Percentiles rank a stretch among this genome's conserved stretches.
These are phyloP conservation scores for Pyronema omphalodes DNA, from an alignment of 495 filamentous ascomycete genomes.

Conservation along the genomic window DNA sequence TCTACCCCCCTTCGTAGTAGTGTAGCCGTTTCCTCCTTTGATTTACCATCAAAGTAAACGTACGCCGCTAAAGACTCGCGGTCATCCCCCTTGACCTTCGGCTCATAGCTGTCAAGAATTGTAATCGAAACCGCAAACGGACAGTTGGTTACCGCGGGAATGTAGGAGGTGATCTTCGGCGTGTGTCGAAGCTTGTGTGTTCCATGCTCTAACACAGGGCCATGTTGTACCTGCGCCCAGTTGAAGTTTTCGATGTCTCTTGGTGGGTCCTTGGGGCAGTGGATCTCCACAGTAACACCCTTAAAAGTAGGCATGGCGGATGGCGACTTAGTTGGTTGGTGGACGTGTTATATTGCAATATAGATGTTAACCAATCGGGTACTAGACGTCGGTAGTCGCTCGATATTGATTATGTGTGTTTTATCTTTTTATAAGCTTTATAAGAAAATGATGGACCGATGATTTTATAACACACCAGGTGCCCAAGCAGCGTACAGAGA, in stretches of 20 bases:
- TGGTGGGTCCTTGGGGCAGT: constrained; percentile 22
- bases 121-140: constrained; percentile 95
- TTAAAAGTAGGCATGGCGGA: constrained; percentile 23
- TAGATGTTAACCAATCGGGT: background rate
- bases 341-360: background rate
- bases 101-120: constrained; percentile 74
- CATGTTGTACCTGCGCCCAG: constrained; percentile 26
- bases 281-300: constrained; percentile 23
- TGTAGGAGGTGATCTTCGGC: constrained; percentile 88
- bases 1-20: constrained; percentile 83
- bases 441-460: background rate
- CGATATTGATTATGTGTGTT: background rate
- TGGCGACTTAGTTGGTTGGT: background rate
- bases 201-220: constrained; percentile 78
- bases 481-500: background rate
- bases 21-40: constrained; percentile 94
- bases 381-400: no score
- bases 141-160: constrained; percentile 53
- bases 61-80: constrained; percentile 61
- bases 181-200: constrained; percentile 82
- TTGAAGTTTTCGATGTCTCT: constrained; percentile 18
- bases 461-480: background rate
- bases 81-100: constrained; percentile 63
- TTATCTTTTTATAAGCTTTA: background rate
- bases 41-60: constrained; percentile 92